A percentile compares a stretch with the other conserved stretches of the same genome.
Evolutionary conservation across 108 stramenopile genomes (phyloP).

Genomic region (Skeletonema potamos): DNA sequence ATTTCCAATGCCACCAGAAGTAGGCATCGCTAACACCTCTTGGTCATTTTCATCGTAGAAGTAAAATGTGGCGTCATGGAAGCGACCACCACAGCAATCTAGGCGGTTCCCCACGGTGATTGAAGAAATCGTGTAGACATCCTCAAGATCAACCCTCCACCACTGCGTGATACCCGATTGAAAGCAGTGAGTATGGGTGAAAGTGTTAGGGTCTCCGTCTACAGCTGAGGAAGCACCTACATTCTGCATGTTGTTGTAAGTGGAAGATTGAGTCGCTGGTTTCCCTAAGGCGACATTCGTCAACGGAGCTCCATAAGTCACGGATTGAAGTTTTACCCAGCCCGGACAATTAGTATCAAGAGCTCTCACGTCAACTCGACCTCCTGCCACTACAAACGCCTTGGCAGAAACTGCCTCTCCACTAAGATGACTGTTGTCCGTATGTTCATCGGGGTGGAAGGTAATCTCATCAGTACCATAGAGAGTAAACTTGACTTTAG

Average conservation of each 20-base stretch:
- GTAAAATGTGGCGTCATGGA: slow-evolving; percentile 4
- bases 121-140: slow-evolving; percentile 15
- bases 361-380: slow-evolving; percentile 6
- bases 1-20: not conserved
- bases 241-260: slow-evolving; percentile 3
- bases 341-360: slow-evolving; percentile 2
- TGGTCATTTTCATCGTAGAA: slow-evolving; percentile 6
- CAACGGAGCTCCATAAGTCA: not conserved
- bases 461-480: not conserved
- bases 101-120: slow-evolving; percentile 12
- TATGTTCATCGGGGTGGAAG: not conserved
- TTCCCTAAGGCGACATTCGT: not conserved
- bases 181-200: slow-evolving; percentile 5
- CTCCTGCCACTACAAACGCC: slow-evolving; percentile 15
- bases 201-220: slow-evolving; percentile 4
- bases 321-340: slow-evolving; percentile 15
- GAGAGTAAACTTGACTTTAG: slow-evolving; percentile 5
- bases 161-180: not conserved
- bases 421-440: not conserved
- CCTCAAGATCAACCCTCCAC: slow-evolving; percentile 15
- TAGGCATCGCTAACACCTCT: not conserved
- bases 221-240: not conserved
- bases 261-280: slow-evolving; percentile 16
- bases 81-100: slow-evolving; percentile 23
- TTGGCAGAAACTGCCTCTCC: slow-evolving; percentile 1